Evolutionary conservation across 805 yeast genomes (phyloP).

Genomic region (Yarrowia keelungensis): DNA sequence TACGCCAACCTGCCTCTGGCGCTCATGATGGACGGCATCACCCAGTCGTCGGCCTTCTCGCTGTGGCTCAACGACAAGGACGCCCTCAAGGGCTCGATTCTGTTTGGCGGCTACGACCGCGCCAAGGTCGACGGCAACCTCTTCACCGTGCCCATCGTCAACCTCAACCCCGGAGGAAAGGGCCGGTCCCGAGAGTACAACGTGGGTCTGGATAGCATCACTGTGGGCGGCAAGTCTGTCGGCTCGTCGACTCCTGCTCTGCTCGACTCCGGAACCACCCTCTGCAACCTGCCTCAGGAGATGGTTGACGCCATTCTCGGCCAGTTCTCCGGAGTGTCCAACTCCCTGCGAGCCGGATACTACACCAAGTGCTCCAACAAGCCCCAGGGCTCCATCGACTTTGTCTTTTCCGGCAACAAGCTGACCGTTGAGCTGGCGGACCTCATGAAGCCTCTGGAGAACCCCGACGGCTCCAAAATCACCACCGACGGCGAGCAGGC

Average conservation of each 20-base stretch:
- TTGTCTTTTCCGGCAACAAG: conserved; percentile 90
- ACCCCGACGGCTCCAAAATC: conserved; percentile 34
- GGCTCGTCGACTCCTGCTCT: conserved; percentile 39
- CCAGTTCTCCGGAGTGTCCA: conserved; percentile 62
- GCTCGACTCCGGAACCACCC: conserved; percentile 65
- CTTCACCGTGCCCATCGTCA: conserved; percentile 51
- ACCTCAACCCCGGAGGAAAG: conserved; percentile 44
- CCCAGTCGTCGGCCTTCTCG: conserved; percentile 54
- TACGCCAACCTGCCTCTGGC: conserved; percentile 49
- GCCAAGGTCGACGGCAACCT: conserved; percentile 41
- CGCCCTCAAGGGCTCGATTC: conserved; percentile 43
- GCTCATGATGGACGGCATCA: conserved; percentile 52
- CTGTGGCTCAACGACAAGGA: conserved; percentile 52
- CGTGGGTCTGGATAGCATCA: conserved; percentile 38
- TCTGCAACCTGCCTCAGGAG: conserved; percentile 54
- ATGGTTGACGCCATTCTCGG: conserved; percentile 45
- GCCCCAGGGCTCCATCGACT: conserved; percentile 59
- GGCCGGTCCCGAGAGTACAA: conserved; percentile 31
- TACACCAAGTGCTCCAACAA: conserved; percentile 53
- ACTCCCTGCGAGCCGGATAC: conserved; percentile 50
- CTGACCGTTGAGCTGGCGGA: conserved; percentile 88
- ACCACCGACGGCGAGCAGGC: conserved; percentile 37
- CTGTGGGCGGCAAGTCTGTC: conserved; percentile 38
- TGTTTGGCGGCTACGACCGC: conserved; percentile 45
- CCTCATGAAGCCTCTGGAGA: conserved; percentile 44